phyloP scores from a whole-genome alignment of 345 rosid genomes.

The Populus alba region DNA sequence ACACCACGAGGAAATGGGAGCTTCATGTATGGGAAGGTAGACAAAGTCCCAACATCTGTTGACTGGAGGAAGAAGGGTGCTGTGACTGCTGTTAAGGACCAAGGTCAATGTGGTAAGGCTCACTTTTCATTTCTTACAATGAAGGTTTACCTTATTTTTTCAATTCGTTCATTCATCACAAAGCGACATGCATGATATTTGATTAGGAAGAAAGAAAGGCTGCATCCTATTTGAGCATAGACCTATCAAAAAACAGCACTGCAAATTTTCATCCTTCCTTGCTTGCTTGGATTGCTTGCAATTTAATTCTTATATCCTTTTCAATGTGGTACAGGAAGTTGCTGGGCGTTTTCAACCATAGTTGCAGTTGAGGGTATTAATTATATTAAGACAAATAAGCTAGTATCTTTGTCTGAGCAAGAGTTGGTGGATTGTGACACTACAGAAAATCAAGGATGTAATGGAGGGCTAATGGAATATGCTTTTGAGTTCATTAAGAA shows the following conservation, averaged over 20 bases:
- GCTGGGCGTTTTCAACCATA: conserved; percentile 79
- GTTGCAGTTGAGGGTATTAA: conserved; percentile 65
- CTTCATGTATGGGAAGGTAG: conserved; percentile 60
- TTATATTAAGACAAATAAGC: conserved; percentile 33
- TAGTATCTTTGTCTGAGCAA: conserved; percentile 52
- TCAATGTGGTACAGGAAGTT: conserved; percentile 49
- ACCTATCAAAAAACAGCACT: not conserved
- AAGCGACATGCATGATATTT: not conserved
- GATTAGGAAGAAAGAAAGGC: not conserved
- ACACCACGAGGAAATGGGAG: conserved; percentile 29
- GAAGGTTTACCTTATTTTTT: not conserved
- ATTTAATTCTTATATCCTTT: not conserved
- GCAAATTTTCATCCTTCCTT: not conserved
- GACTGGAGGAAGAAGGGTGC: conserved; percentile 87
- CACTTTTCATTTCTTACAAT: not conserved
- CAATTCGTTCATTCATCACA: not conserved
- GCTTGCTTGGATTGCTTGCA: conserved; percentile 1
- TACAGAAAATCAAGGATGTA: conserved; percentile 51
- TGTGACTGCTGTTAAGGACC: conserved; percentile 70
- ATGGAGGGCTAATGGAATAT: conserved; percentile 57
- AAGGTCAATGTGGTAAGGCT: conserved; percentile 74
- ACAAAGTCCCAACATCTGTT: conserved; percentile 40
- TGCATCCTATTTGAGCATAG: not conserved
- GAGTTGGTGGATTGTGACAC: conserved; percentile 54
- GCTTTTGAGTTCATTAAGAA: conserved; percentile 53